Conservation (phyloP, 495 filamentous ascomycete genomes). For the Talaromyces wortmannii region DNA sequence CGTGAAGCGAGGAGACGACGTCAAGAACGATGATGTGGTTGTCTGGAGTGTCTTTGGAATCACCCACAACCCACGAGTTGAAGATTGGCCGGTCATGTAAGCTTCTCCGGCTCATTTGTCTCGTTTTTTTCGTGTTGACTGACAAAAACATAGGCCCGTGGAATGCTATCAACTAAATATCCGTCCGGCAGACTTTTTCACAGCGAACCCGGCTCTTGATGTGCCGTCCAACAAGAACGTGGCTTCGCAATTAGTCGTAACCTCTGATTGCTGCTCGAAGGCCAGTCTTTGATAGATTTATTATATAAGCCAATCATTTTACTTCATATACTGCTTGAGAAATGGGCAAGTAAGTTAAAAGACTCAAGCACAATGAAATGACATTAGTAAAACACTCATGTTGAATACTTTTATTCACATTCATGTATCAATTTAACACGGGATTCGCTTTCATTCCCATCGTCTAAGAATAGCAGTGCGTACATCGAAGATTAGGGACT, state of each 20-base stretch:
- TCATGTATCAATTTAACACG: no score
- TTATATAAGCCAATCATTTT: no score
- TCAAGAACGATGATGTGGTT: constrained; percentile 42
- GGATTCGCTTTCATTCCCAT: no score
- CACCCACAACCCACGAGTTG: constrained; percentile 55
- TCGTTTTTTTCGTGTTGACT: background rate
- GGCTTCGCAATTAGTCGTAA: constrained; percentile 39
- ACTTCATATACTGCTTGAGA: no score
- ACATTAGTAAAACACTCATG: background rate
- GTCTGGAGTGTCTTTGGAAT: constrained; percentile 54
- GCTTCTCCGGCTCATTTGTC: background rate
- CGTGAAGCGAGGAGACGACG: constrained; percentile 41
- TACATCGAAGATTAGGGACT: no score
- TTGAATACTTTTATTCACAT: no score
- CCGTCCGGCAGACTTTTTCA: constrained; percentile 71
- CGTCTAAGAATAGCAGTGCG: no score
- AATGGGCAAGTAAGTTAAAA: no score
- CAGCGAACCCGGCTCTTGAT: constrained; percentile 66
- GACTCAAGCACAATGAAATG: no score
- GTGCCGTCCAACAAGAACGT: constrained; percentile 55
- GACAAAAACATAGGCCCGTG: constrained; percentile 31
- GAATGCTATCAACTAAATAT: constrained; percentile 60
- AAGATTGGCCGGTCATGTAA: constrained; percentile 67
- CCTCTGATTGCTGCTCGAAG: constrained; percentile 20
- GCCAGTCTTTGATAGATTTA: background rate